Evolutionary conservation across 345 rosid species (phyloP).

Genomic region (Syzygium grande): DNA sequence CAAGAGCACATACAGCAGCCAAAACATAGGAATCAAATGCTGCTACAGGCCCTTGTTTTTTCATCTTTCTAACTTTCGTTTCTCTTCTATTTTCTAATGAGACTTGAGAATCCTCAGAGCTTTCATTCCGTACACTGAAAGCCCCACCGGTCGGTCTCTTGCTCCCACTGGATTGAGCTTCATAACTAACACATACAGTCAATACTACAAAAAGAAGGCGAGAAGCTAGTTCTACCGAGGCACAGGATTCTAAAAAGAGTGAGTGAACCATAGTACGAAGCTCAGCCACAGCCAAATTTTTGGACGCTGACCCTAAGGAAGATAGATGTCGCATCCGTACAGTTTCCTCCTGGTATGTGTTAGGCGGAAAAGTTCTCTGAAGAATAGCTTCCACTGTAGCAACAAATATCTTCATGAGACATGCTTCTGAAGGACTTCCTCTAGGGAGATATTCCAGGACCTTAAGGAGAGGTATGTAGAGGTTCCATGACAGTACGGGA

Average conservation of each 20-base stretch:
- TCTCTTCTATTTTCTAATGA: slow-evolving; percentile 27
- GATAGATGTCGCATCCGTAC: slow-evolving; percentile 44
- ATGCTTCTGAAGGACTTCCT: slow-evolving; percentile 98
- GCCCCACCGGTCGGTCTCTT: slow-evolving; percentile 64
- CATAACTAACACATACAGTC: slow-evolving; percentile 95
- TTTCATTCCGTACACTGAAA: slow-evolving; percentile 23
- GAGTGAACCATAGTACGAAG: slow-evolving; percentile 97
- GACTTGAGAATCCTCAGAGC: slow-evolving; percentile 25
- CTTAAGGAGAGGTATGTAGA: slow-evolving; percentile 93
- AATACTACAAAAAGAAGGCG: slow-evolving; percentile 90
- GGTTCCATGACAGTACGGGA: slow-evolving; percentile 87
- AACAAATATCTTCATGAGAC: slow-evolving; percentile 93
- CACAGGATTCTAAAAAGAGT: slow-evolving; percentile 84
- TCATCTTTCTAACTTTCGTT: slow-evolving; percentile 36
- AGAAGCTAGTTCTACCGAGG: slow-evolving; percentile 88
- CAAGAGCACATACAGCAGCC: slow-evolving; percentile 95
- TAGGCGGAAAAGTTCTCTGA: slow-evolving; percentile 78
- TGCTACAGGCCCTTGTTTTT: slow-evolving; percentile 89
- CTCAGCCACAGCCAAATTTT: slow-evolving; percentile 92
- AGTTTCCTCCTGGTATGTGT: slow-evolving; percentile 39
- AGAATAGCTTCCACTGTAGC: slow-evolving; percentile 93
- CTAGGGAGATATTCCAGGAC: slow-evolving; percentile 97
- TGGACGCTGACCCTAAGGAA: slow-evolving; percentile 56
- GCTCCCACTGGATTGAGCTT: slow-evolving; percentile 75
- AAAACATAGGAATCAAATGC: slow-evolving; percentile 96